Evolutionary conservation across 148 eudicot genomes (phyloP).

Genomic region (Limonium bicolor): DNA sequence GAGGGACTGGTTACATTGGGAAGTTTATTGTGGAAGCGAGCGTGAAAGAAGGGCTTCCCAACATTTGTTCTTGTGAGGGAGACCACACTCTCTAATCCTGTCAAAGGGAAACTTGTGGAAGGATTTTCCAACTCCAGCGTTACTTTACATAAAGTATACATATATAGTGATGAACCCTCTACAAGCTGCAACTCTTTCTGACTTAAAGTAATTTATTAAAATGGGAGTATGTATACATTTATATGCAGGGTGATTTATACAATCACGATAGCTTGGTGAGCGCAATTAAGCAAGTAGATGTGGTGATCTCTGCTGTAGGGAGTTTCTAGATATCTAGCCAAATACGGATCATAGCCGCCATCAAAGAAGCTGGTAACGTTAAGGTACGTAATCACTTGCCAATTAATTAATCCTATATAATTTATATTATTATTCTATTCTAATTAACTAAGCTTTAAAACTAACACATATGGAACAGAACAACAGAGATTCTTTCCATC

Average conservation of each 20-base stretch:
- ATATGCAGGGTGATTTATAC: constrained; percentile 25
- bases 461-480: too few species aligned
- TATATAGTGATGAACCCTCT: too few species aligned
- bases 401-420: too few species aligned
- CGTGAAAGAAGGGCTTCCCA: background rate
- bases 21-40: constrained; percentile 6
- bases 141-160: too few species aligned
- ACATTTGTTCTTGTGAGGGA: constrained; percentile 4
- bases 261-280: constrained; percentile 38
- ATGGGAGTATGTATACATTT: background rate
- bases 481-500: constrained; percentile 21
- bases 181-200: background rate
- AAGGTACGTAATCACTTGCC: too few species aligned
- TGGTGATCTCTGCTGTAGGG: constrained; percentile 39
- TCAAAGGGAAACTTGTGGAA: constrained; percentile 1
- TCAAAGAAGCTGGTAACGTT: constrained; percentile 51
- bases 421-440: too few species aligned
- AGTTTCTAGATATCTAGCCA: constrained; percentile 17
- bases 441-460: too few species aligned
- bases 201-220: background rate
- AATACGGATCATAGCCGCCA: constrained; percentile 30
- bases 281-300: constrained; percentile 45
- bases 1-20: constrained; percentile 7
- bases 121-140: background rate
- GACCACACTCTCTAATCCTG: constrained; percentile 5